Evolutionary conservation across 1,284 basidiomycete species (phyloP).

Genomic region (Caloboletus firmus): DNA sequence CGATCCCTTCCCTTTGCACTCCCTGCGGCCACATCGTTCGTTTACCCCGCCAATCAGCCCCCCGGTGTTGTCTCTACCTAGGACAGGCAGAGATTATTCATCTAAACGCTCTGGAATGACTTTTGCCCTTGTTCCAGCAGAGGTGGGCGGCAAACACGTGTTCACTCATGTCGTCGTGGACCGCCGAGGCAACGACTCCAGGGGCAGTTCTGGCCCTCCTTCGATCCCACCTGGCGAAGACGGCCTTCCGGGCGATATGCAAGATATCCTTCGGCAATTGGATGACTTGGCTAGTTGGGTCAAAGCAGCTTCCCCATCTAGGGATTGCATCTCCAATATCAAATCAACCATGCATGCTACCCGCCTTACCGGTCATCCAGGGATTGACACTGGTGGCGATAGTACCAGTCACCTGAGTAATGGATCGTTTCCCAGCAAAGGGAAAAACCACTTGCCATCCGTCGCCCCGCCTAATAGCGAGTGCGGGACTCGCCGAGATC

Average conservation of each 20-base stretch:
- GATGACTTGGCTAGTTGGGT: constrained; percentile 35
- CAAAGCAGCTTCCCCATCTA: constrained; percentile 22
- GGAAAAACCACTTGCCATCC: constrained; percentile 24
- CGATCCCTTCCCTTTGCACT: background rate
- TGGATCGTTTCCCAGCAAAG: constrained; percentile 13
- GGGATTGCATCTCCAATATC: constrained; percentile 1
- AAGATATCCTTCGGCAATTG: constrained; percentile 27
- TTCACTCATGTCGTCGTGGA: constrained; percentile 18
- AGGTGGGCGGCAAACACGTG: constrained; percentile 13
- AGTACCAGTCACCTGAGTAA: background rate
- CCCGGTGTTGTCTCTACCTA: constrained; percentile 11
- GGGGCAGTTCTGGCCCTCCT: background rate
- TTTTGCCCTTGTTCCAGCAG: constrained; percentile 19
- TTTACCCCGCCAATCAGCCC: constrained; percentile 19
- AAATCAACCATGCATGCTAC: constrained; percentile 3
- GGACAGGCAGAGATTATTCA: background rate
- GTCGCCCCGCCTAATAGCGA: background rate
- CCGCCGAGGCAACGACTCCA: background rate
- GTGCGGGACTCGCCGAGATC: background rate
- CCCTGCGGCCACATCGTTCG: constrained; percentile 6
- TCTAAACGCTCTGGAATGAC: constrained; percentile 20
- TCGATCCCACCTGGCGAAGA: background rate
- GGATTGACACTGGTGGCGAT: background rate
- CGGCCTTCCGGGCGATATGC: constrained; percentile 34
- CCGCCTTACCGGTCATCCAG: background rate